A percentile compares a stretch with the other conserved stretches of the same genome.
Conservation (phyloP, 257 asterid species). For the Solanum chilense region DNA sequence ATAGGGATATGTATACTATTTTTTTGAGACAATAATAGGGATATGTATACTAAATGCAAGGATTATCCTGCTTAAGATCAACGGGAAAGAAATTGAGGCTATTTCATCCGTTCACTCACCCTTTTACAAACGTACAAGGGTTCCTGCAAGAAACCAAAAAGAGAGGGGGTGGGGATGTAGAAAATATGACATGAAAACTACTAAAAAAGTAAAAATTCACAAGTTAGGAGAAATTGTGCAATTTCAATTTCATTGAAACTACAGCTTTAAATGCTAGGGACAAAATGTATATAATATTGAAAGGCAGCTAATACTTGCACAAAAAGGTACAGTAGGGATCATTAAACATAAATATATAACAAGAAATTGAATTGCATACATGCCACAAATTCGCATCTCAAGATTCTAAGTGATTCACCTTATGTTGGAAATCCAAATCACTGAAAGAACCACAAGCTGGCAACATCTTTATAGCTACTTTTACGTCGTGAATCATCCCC, state of each 20-base stretch:
- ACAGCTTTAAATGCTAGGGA: neutral
- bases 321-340: neutral
- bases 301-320: neutral
- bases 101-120: neutral
- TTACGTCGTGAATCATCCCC: slow-evolving; percentile 49
- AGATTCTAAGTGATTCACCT: slow-evolving; percentile 32
- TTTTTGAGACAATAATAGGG: neutral
- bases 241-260: neutral
- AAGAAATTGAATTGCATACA: neutral
- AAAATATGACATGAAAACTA: neutral
- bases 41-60: neutral
- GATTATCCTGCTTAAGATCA: neutral
- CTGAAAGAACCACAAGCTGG: slow-evolving; percentile 65
- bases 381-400: neutral
- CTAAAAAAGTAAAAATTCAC: neutral
- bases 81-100: neutral
- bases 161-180: neutral
- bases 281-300: neutral
- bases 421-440: slow-evolving; percentile 58
- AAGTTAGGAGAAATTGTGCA: neutral
- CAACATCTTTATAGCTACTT: slow-evolving; percentile 82
- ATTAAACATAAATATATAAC: neutral
- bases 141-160: neutral
- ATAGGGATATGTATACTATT: neutral
- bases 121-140: neutral